These are phyloP conservation scores for Xylaria sp. DNA, from an alignment of 2,329 filamentous ascomycete genomes.

Conservation along the genomic window DNA sequence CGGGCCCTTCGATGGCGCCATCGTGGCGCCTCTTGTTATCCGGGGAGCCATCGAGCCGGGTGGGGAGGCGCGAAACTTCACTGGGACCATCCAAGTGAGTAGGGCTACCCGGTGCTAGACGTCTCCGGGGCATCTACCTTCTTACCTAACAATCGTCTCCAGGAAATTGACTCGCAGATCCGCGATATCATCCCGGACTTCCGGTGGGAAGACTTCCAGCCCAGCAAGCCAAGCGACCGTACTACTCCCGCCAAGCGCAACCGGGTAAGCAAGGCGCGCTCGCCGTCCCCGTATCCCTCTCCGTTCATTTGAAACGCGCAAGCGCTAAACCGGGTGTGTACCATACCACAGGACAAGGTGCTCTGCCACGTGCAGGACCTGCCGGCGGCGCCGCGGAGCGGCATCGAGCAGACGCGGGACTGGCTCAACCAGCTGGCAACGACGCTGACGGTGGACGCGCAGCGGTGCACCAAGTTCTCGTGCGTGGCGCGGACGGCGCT, in stretches of 20 bases:
- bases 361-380: conserved; percentile 17
- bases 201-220: conserved; percentile 9
- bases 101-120: not conserved
- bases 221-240: not conserved
- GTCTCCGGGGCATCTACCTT: too few relatives aligned
- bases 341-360: conserved; percentile 4
- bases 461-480: conserved; percentile 6
- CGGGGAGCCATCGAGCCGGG: conserved; percentile 9
- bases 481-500: conserved; percentile 9
- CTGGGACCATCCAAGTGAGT: conserved; percentile 18
- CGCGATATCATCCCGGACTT: conserved; percentile 10
- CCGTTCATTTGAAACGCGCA: not conserved
- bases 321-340: not conserved
- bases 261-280: conserved; percentile 1
- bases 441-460: not conserved
- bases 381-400: conserved; percentile 1
- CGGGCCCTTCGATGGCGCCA: conserved; percentile 3
- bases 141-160: not conserved
- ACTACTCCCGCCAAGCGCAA: not conserved
- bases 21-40: conserved; percentile 3
- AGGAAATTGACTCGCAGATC: conserved; percentile 19
- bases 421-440: conserved; percentile 4
- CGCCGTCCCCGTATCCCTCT: not conserved
- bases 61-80: conserved; percentile 7
- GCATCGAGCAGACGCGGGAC: conserved; percentile 2